These are phyloP conservation scores for Postia placenta DNA, from an alignment of 768 basidiomycete species.

Conservation along the genomic window DNA sequence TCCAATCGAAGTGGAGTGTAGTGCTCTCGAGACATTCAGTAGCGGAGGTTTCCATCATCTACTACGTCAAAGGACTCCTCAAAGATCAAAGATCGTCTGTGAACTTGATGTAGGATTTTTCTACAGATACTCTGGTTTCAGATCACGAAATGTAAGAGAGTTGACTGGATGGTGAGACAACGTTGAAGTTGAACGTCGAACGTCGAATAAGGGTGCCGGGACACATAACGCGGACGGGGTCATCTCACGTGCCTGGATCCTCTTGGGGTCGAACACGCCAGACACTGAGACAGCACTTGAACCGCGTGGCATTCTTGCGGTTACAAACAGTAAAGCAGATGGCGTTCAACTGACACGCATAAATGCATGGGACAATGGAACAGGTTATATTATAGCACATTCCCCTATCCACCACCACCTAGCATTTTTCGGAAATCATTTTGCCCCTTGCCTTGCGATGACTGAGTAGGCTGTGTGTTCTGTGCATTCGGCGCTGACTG, in stretches of 20 bases:
- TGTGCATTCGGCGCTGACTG: constrained; percentile 14
- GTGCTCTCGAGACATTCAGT: constrained; percentile 46
- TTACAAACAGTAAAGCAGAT: background rate
- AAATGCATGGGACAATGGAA: too few relatives aligned
- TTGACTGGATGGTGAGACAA: background rate
- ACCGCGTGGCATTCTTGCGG: background rate
- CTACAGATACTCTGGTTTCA: background rate
- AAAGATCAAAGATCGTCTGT: too few relatives aligned
- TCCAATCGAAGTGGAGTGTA: constrained; percentile 72
- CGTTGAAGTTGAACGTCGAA: background rate
- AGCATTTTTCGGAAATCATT: constrained; percentile 88
- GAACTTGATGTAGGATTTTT: too few relatives aligned
- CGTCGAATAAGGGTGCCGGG: background rate
- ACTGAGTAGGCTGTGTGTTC: constrained; percentile 13
- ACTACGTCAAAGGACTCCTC: background rate
- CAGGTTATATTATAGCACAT: background rate
- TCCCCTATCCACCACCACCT: background rate
- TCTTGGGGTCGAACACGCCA: background rate
- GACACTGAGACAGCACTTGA: background rate
- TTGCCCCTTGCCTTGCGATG: constrained; percentile 48
- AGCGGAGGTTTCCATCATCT: background rate
- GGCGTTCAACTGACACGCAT: background rate
- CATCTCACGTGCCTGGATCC: background rate
- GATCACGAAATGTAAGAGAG: background rate
- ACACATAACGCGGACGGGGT: too few relatives aligned